Percentiles rank a stretch among this genome's conserved stretches.
phyloP scores from a whole-genome alignment of 2,329 filamentous ascomycete species.

The Cordyceps sp. region DNA sequence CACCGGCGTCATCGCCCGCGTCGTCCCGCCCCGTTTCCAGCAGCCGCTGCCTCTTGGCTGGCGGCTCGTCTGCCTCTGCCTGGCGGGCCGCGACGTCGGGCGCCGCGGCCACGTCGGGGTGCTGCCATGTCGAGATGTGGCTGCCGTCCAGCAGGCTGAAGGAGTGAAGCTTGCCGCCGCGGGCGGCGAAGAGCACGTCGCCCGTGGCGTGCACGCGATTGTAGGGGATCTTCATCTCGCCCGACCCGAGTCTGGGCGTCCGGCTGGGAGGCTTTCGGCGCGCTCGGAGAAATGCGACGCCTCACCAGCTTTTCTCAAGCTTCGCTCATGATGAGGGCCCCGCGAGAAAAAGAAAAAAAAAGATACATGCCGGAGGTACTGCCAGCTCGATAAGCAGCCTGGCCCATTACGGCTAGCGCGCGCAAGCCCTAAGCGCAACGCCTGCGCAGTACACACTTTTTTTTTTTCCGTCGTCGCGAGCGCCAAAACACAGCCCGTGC shows the following conservation, averaged over 20 bases:
- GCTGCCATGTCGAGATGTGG: slow-evolving; percentile 45
- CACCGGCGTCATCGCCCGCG: not conserved
- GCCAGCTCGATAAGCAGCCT: not conserved
- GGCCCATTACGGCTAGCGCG: slow-evolving; percentile 10
- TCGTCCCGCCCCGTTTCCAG: not conserved
- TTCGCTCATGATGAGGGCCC: no score
- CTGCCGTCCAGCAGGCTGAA: slow-evolving; percentile 42
- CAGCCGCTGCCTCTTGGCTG: slow-evolving; percentile 18
- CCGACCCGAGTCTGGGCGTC: not conserved
- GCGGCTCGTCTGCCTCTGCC: slow-evolving; percentile 9
- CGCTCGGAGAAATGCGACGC: no score
- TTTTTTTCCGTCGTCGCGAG: slow-evolving; percentile 6
- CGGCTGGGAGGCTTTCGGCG: no score
- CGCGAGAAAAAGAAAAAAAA: no score
- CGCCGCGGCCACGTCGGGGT: slow-evolving; percentile 20
- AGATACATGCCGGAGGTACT: no score
- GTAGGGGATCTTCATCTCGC: slow-evolving; percentile 38
- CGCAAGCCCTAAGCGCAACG: slow-evolving; percentile 19
- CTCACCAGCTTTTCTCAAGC: not conserved
- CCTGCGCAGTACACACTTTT: slow-evolving; percentile 14
- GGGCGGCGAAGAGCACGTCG: slow-evolving; percentile 52
- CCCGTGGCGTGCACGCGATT: slow-evolving; percentile 42
- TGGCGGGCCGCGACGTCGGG: slow-evolving; percentile 6
- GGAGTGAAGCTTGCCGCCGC: slow-evolving; percentile 54
- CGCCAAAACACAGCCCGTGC: slow-evolving; percentile 5